Base-by-base conservation (phyloP, 108 stramenopile species). In the Fragilaria crotonensis region DNA sequence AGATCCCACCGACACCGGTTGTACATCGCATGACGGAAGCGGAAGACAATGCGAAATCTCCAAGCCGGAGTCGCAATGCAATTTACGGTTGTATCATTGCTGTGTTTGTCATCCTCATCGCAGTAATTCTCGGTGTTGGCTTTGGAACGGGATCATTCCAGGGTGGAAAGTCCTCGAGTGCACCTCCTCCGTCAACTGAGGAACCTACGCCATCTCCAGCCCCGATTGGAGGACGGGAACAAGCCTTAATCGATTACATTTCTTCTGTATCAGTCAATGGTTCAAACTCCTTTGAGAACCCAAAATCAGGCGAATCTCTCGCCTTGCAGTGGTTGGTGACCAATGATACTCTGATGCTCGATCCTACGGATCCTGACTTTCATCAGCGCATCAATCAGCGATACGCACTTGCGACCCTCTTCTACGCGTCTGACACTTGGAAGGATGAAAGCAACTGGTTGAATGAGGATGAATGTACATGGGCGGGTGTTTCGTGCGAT, bases 71-170 rank as follows among this genome's bases (percentile, higher is more conserved):
- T n/a, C n/a, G n/a, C n/a, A n/a, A n/a, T n/a, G n/a, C n/a, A n/a
- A n/a, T n/a, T n/a, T n/a, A n/a, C n/a, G n/a, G n/a, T n/a, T 45
- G n/a, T 45, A n/a, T 4, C 31, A 30, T 58, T 45, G 9, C 44
- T 22, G 36, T 33, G 14, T 23, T 5, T 20, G 21, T n/a, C 17
- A 25, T 58, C 5, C 2, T 22, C 28, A 55, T 23, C 14, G 9
- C 30, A 30, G 0, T 26, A n/a, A 17, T 58, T 58, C 57, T 58
- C 19, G 57, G 57, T 22, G 25, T 14, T 58, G 57, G 57, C 28
- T 58, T 25, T 58, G 36, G 57, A 21, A 25, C 41, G 23, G 36
- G 41, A 25, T 58, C 36, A 41, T 41, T 41, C 14, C 11, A 14
- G 36, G 36, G 14, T 41, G 36, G 14, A 11, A 11, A 11, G 36